Evolutionary conservation across 2,329 filamentous ascomycete genomes (phyloP).

Genomic region (Ciborinia camelliae): DNA sequence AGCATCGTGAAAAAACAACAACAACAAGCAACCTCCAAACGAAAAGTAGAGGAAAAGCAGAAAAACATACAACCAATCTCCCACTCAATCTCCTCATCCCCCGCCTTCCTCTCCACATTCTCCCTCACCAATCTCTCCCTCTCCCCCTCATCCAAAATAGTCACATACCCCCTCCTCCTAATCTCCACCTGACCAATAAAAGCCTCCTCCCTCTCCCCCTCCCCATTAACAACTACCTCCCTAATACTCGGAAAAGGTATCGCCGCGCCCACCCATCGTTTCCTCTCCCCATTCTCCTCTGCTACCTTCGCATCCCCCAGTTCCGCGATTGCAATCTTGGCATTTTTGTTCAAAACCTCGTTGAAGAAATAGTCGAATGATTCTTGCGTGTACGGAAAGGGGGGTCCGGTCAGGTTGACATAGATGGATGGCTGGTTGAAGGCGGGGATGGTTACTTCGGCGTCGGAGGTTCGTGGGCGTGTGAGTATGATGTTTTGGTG

Average conservation of each 20-base stretch:
- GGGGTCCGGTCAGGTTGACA: not conserved
- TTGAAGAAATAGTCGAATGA: slow-evolving; percentile 2
- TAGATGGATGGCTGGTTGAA: slow-evolving; percentile 6
- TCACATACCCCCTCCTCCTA: slow-evolving; percentile 8
- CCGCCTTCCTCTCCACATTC: not conserved
- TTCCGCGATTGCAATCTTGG: not conserved
- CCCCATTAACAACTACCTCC: not conserved
- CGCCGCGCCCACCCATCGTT: not conserved
- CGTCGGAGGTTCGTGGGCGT: not conserved
- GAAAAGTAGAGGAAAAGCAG: not conserved
- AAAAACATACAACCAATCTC: slow-evolving; percentile 16
- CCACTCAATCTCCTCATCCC: slow-evolving; percentile 7
- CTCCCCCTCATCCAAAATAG: not conserved
- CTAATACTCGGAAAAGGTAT: slow-evolving; percentile 16
- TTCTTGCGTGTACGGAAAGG: slow-evolving; percentile 5
- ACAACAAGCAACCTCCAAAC: too few species aligned
- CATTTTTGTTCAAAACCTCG: not conserved
- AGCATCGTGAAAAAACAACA: not conserved
- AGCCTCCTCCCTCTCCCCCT: not conserved
- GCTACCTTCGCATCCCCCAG: not conserved
- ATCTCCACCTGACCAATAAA: slow-evolving; percentile 6
- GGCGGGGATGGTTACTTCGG: not conserved
- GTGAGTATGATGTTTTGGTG: slow-evolving; percentile 15
- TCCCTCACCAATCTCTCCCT: not conserved
- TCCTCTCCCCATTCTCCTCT: not conserved